Base-by-base conservation (phyloP, 495 filamentous ascomycete genomes). In the Rusavskia elegans region DNA sequence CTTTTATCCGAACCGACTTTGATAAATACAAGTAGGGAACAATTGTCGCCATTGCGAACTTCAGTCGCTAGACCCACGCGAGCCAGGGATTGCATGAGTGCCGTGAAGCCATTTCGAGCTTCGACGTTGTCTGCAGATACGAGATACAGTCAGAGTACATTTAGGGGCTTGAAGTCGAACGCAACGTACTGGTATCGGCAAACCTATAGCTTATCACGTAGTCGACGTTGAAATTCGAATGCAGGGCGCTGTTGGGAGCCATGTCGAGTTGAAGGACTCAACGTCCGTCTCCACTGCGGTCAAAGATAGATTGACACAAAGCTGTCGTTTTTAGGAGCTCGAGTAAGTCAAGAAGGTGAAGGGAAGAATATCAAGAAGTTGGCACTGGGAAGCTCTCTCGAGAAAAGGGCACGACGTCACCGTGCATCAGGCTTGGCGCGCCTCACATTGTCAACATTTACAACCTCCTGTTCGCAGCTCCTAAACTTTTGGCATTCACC, bases 141-240 rank as follows among this genome's bases (percentile, higher is more conserved):
- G 8, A n/a, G 35, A 32, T n/a, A 45, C 50, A 62, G n/a, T 51
- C 54, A 48, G 50, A 56, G n/a, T 55, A 48, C 39, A 29, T 10
- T 41, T 10, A 49, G 29, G 36, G 7, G 23, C 13, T 9, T 40
- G 25, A 49, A 37, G 11, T 53, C 14, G 51, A 16, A 29, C 46
- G 21, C 1, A 23, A 59, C 74, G 58, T 64, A 87, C 86, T 74
- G 41, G 70, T 74, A 27, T 73, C 70, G 35, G 76, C 73, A 58
- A 94, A 83, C 48, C 77, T 71, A 66, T 89, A 97, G 52, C 75
- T 73, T 54, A 98, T 81, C 55, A 96, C 89, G 72, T 94, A 98
- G 76, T 98, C 92, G 55, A 95, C 89, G 60, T 84, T 71, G 58
- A 80, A 71, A 54, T 84, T 86, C 25, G 64, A 64, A 54, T 74